Percentiles rank a stretch among this genome's conserved stretches.
Evolutionary conservation across 352 stramenopile species (phyloP).

Genomic region (Phytophthora ohioensis): DNA sequence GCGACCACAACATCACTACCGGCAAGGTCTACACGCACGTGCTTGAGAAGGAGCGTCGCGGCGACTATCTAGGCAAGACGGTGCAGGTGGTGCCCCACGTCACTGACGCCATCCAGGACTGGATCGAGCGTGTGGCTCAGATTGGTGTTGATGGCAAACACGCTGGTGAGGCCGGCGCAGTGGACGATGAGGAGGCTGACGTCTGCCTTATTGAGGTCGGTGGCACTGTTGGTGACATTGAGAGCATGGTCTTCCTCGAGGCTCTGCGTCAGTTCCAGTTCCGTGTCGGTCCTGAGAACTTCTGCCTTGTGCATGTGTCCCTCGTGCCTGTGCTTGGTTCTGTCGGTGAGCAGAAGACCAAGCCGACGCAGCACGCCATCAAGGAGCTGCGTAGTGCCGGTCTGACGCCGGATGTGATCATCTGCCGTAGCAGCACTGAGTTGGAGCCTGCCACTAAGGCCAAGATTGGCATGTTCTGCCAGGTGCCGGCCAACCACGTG

Average conservation of each 20-base stretch:
- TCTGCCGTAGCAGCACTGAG: conserved; percentile 94
- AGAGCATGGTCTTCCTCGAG: conserved; percentile 99
- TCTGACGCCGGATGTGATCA: conserved; percentile 97
- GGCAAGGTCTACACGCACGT: conserved; percentile 98
- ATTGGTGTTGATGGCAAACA: conserved; percentile 92
- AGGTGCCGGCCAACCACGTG: conserved; percentile 95
- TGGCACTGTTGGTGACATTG: conserved; percentile 99
- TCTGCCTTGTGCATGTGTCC: conserved; percentile 99
- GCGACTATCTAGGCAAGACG: conserved; percentile 99
- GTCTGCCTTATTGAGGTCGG: conserved; percentile 99
- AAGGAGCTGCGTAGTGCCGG: conserved; percentile 97
- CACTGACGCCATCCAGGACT: conserved; percentile 95
- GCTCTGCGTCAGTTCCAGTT: conserved; percentile 99
- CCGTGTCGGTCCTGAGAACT: conserved; percentile 97
- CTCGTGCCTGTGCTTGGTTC: conserved; percentile 98
- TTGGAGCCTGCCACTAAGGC: conserved; percentile 93
- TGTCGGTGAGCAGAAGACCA: conserved; percentile 99
- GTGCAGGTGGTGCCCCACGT: conserved; percentile 98
- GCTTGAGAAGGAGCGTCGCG: conserved; percentile 95
- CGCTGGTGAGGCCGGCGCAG: conserved; percentile 32
- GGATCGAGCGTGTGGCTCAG: conserved; percentile 98
- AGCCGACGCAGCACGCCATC: conserved; percentile 99
- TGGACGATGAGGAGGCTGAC: conserved; percentile 80
- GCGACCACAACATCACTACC: conserved; percentile 99
- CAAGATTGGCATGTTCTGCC: conserved; percentile 99